Base-by-base conservation (phyloP, 768 basidiomycete genomes). In the Lactifluus pinguis region DNA sequence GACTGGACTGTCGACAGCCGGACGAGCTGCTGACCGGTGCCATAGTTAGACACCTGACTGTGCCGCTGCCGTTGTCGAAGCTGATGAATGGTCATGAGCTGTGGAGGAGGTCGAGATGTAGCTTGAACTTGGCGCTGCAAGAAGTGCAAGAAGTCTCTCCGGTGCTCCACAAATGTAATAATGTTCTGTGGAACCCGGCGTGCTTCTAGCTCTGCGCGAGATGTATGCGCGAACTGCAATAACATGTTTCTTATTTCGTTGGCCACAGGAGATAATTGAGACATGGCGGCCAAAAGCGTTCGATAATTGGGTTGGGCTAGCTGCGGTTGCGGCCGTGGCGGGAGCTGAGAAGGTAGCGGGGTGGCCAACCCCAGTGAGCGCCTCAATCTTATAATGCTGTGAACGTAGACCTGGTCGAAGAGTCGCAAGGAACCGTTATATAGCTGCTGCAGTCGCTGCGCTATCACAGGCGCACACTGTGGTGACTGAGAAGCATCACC, bases 381-480 rank as follows among this genome's bases (percentile, higher is more conserved):
- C 34, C 45, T 57, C 29, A 52, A 19, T 32, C 60, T 49, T 2
- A 17, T 6, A 42, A 42, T 42, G 41, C 15, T 42, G 15, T 1
- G 11, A 42, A 17, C 17, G 4, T 42, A 42, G 17, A 15, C 41
- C 6, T 42, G 41, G 41, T 42, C 41, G 15, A 42, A 42, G 47
- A 14, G 56, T 17, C 6, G 52, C 15, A 41, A 62, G 42, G 25
- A 41, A 32, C 53, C 56, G 10, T 30, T 41, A 42, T 58, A 62
- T 36, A 62, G 0, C 9, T 62, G 61, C 3, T 44, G 51, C 15
- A 62, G 29, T 32, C 57, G 55, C 21, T 44, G 52, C 39, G 56
- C 56, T 38, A 62, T 39, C 1, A 8, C 32, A 19, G 61, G 61
- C 6, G 21, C 51, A 25, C 61, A 62, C 17, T 52, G 45, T 32